phyloP scores from a whole-genome alignment of 1,139 yeast species.

The Nakaseomyces glabratus region DNA sequence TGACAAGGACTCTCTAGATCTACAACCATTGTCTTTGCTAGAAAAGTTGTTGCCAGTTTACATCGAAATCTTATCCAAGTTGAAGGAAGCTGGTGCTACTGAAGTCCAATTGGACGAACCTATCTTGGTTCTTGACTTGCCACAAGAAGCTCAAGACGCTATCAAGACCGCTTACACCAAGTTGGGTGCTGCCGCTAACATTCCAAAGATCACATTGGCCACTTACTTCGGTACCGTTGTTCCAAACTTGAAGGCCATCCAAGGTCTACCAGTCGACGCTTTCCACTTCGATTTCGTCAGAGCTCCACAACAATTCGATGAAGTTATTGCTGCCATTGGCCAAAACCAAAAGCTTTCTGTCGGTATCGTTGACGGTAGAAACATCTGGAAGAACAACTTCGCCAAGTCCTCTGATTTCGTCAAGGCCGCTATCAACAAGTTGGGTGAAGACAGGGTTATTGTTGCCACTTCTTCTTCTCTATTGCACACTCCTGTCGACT shows the following conservation, averaged over 20 bases:
- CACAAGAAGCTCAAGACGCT: constrained; percentile 73
- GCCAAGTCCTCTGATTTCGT: constrained; percentile 76
- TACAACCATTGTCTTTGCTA: constrained; percentile 83
- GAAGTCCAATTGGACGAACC: constrained; percentile 98
- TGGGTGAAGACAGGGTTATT: constrained; percentile 81
- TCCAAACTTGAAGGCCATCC: constrained; percentile 87
- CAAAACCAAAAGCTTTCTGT: constrained; percentile 76
- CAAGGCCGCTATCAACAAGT: constrained; percentile 69
- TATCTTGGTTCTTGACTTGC: constrained; percentile 86
- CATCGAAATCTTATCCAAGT: constrained; percentile 77
- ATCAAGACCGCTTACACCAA: constrained; percentile 70
- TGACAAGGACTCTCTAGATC: constrained; percentile 92
- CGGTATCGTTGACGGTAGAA: constrained; percentile 98
- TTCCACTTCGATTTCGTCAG: constrained; percentile 96
- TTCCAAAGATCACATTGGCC: constrained; percentile 76
- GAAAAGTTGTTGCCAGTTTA: constrained; percentile 88
- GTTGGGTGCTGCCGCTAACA: constrained; percentile 41
- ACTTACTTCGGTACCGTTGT: constrained; percentile 97
- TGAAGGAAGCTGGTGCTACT: constrained; percentile 90
- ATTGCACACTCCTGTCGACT: constrained; percentile 97
- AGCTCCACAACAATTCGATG: constrained; percentile 92
- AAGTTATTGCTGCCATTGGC: constrained; percentile 57
- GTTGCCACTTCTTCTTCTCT: constrained; percentile 95
- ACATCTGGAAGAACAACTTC: constrained; percentile 97
- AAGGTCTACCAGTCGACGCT: constrained; percentile 87